Base-by-base conservation (phyloP, 441 rosid genomes). In the Eugenia klotzschiana region DNA sequence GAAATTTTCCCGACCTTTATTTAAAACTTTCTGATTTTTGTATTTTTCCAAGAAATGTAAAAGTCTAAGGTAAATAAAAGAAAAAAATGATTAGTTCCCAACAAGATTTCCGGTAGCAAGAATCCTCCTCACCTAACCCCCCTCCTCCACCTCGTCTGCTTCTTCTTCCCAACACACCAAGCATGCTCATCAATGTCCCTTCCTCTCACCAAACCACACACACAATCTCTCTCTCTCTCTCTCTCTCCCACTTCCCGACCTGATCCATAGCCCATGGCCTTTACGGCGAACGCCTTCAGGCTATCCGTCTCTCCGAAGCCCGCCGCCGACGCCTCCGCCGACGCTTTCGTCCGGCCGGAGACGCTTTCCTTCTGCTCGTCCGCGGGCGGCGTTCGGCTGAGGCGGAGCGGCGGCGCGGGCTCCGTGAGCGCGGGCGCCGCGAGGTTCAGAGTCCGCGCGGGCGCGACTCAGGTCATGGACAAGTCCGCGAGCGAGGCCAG, bases 381-480 rank as follows among this genome's bases (percentile, higher is more conserved):
- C 22, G 51, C 72, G 77, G 52, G 29, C 69, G 85, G 82, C 37
- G 2, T 58, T 26, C 88, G 86, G 86, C 83, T 89, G 83, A 84
- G 53, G 46, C 87, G 84, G 80, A 77, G 72, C 23, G 82, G 87
- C 46, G 15, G 22, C 72, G 88, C 81, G 74, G 83, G 72, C 82
- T n/a, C 56, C 81, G 25, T 84, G 82, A 84, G 81, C 23, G 79
- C 82, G 51, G 37, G 74, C 53, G 37, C 54, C 20, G 80, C 6
- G 82, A 57, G 83, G 79, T 81, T 85, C 26, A 88, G 84, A 81
- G 85, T 93, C 79, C 82, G 86, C 72, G 95, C 96, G 50, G 81
- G 87, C 82, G 86, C 96, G 54, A 86, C 93, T 84, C 91, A 86
- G 82, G 93, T 93, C 80, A 89, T 95, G 91, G 95, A 92, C 83